A percentile compares a stretch with the other conserved stretches of the same genome.
Conservation (phyloP, 139 green algal species). For the Chlorella sp. region DNA sequence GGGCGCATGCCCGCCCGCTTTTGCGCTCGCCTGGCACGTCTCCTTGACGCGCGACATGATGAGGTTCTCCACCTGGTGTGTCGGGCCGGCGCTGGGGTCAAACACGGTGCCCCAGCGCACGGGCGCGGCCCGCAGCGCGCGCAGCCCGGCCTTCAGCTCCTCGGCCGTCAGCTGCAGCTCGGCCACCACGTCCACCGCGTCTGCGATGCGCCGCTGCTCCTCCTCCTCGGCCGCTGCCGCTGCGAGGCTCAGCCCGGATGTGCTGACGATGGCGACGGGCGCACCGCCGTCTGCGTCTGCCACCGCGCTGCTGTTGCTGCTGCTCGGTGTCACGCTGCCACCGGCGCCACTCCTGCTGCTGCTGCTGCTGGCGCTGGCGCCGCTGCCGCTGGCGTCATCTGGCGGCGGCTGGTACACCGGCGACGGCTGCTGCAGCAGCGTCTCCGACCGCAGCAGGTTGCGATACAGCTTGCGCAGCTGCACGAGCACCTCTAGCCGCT, state of each 20-base stretch:
- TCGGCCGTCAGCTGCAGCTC: slow-evolving; percentile 86
- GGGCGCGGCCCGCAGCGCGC: slow-evolving; percentile 37
- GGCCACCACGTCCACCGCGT: slow-evolving; percentile 70
- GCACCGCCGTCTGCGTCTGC: neutral
- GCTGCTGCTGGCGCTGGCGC: neutral
- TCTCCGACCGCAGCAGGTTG: slow-evolving; percentile 72
- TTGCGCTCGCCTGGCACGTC: neutral
- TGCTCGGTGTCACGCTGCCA: neutral
- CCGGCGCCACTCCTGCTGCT: slow-evolving; percentile 13
- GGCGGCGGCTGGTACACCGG: slow-evolving; percentile 57
- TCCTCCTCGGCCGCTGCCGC: slow-evolving; percentile 22
- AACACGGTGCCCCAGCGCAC: slow-evolving; percentile 52
- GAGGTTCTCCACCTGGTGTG: too few species aligned
- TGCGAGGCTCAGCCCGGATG: too few species aligned
- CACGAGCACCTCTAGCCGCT: slow-evolving; percentile 65
- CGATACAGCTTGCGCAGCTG: slow-evolving; percentile 80
- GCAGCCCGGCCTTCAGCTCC: slow-evolving; percentile 72
- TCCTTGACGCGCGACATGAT: too few species aligned
- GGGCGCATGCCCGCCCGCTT: slow-evolving; percentile 17
- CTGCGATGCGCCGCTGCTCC: slow-evolving; percentile 35
- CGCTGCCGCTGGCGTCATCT: neutral
- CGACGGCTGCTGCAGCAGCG: slow-evolving; percentile 47
- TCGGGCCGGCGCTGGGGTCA: too few species aligned
- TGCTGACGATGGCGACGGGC: neutral
- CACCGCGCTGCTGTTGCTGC: neutral